Conservation (phyloP, 2,329 filamentous ascomycete genomes). For the Stachybotrys echinatus region DNA sequence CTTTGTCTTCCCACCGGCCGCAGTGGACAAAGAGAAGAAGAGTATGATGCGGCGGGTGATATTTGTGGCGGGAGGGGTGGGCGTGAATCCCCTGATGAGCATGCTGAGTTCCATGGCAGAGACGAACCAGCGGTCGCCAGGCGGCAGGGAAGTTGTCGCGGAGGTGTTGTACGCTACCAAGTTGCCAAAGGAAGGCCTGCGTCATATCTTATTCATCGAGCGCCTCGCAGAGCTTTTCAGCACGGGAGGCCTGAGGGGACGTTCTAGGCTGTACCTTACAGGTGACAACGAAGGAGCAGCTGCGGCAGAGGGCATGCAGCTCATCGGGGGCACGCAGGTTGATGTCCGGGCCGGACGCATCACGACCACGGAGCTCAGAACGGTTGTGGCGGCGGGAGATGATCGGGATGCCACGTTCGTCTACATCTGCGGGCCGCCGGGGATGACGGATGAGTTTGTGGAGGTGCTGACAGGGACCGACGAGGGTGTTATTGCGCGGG, state of each 20-base stretch:
- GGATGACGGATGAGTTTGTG: slow-evolving; percentile 65
- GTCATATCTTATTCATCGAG: slow-evolving; percentile 45
- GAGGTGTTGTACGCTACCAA: slow-evolving; percentile 59
- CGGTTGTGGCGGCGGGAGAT: slow-evolving; percentile 26
- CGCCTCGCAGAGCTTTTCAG: slow-evolving; percentile 38
- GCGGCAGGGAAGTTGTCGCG: slow-evolving; percentile 31
- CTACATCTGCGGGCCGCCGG: slow-evolving; percentile 64
- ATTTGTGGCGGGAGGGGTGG: slow-evolving; percentile 76
- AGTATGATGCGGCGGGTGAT: slow-evolving; percentile 48
- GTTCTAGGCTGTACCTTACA: slow-evolving; percentile 43
- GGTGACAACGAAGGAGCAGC: slow-evolving; percentile 12
- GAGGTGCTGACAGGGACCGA: slow-evolving; percentile 30
- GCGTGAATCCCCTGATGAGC: slow-evolving; percentile 75
- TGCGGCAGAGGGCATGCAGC: neutral
- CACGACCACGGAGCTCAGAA: slow-evolving; percentile 31
- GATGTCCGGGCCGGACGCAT: slow-evolving; percentile 33
- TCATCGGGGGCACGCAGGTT: slow-evolving; percentile 7
- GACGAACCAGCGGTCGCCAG: slow-evolving; percentile 5
- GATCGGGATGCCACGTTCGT: slow-evolving; percentile 38
- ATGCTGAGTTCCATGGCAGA: slow-evolving; percentile 59
- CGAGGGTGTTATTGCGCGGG: slow-evolving; percentile 28
- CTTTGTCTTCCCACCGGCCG: slow-evolving; percentile 68
- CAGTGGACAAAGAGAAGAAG: slow-evolving; percentile 34
- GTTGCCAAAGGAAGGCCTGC: slow-evolving; percentile 19
- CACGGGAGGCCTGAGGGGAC: slow-evolving; percentile 29